These are phyloP conservation scores for Papiliotrema fonsecae DNA, from an alignment of 1,284 basidiomycete species.

Conservation along the genomic window DNA sequence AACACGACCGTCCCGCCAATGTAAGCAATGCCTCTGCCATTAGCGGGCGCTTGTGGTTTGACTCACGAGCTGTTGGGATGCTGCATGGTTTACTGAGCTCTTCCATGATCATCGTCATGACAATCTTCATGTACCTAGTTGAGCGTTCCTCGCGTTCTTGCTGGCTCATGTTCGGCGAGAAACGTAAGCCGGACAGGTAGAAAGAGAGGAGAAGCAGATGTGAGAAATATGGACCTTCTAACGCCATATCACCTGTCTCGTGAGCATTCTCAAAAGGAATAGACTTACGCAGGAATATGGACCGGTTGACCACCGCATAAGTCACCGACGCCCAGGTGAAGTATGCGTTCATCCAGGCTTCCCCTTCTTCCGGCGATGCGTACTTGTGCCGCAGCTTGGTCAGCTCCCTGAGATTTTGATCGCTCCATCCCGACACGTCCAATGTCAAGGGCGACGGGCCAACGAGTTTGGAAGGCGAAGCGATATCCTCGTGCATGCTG, in stretches of 20 bases:
- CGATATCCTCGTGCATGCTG: constrained; percentile 14
- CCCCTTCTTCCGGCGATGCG: constrained; percentile 18
- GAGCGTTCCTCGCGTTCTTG: constrained; percentile 13
- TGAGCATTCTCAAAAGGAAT: not conserved
- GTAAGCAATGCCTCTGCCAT: constrained; percentile 14
- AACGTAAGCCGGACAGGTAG: constrained; percentile 17
- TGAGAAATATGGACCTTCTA: constrained; percentile 19
- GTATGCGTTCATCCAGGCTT: constrained; percentile 17
- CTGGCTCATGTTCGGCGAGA: constrained; percentile 14
- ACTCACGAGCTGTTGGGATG: constrained; percentile 12
- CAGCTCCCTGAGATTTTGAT: constrained; percentile 12
- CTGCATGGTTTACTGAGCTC: constrained; percentile 17
- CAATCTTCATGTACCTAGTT: constrained; percentile 16
- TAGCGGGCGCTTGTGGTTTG: not conserved
- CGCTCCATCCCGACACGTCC: constrained; percentile 11
- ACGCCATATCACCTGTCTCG: constrained; percentile 18
- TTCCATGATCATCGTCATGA: constrained; percentile 16
- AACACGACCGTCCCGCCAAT: constrained; percentile 16
- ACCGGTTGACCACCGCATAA: constrained; percentile 12
- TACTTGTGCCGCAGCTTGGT: constrained; percentile 17
- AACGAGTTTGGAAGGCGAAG: not conserved
- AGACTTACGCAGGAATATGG: constrained; percentile 15
- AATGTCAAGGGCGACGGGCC: not conserved
- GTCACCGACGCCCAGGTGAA: constrained; percentile 17
- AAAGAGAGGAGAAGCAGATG: constrained; percentile 19